Evolutionary conservation across 2,329 filamentous ascomycete genomes (phyloP).

Genomic region (Metarhizium brunneum): DNA sequence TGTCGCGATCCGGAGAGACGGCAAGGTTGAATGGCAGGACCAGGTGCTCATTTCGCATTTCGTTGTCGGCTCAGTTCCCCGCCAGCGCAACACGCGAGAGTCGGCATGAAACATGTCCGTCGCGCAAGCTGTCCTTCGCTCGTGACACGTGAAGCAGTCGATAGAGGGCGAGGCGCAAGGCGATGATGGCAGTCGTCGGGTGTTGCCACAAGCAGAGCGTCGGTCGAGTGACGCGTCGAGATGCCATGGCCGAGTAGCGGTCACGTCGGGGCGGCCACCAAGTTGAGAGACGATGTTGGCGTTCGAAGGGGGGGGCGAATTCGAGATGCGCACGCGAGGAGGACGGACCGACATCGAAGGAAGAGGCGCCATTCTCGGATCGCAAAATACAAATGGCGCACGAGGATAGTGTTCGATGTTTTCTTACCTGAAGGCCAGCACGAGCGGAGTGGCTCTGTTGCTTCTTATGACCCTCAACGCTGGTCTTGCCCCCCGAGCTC

Average conservation of each 20-base stretch:
- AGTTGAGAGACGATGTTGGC: background rate
- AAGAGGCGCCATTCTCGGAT: background rate
- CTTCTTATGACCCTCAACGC: slow-evolving; percentile 64
- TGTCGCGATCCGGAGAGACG: background rate
- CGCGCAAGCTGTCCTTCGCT: background rate
- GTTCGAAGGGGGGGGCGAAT: slow-evolving; percentile 13
- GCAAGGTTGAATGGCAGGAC: background rate
- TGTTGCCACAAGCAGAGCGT: slow-evolving; percentile 2
- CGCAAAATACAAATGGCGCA: background rate
- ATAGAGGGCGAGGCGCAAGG: background rate
- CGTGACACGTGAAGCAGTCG: background rate
- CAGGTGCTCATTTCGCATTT: background rate
- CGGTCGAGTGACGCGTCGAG: slow-evolving; percentile 8
- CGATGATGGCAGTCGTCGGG: background rate
- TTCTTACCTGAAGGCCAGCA: slow-evolving; percentile 80
- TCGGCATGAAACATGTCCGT: background rate
- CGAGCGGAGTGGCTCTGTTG: slow-evolving; percentile 93
- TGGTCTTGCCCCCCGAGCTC: slow-evolving; percentile 70
- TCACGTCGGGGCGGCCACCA: background rate
- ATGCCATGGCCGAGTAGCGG: background rate
- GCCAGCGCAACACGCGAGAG: background rate
- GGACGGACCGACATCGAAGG: slow-evolving; percentile 5
- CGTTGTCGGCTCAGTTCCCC: background rate
- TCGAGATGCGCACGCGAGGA: slow-evolving; percentile 6
- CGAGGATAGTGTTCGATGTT: slow-evolving; percentile 12